Percentiles rank a stretch among this genome's conserved stretches.
phyloP scores from a whole-genome alignment of 1,284 basidiomycete species.

The Heliocybe sulcata region DNA sequence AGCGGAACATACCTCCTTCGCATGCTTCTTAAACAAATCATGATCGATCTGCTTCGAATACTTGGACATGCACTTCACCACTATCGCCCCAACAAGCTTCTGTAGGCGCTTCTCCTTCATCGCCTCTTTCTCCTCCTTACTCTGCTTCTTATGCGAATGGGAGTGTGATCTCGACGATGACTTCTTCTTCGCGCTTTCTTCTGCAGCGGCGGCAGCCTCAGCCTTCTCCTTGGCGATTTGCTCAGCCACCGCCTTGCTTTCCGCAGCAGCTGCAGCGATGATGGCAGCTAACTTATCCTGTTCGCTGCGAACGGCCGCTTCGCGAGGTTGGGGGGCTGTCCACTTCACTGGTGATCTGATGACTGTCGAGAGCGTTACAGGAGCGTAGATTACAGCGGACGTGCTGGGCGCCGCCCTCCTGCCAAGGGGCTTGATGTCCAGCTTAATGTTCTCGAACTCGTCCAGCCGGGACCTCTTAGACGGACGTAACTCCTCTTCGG shows the following conservation, averaged over 20 bases:
- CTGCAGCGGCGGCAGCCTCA: slow-evolving; percentile 21
- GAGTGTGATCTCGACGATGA: slow-evolving; percentile 21
- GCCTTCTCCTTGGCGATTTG: slow-evolving; percentile 35
- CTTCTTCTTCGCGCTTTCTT: slow-evolving; percentile 22
- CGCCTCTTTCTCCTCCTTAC: slow-evolving; percentile 52
- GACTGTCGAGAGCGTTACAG: not conserved
- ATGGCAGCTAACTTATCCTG: slow-evolving; percentile 27
- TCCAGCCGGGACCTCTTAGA: slow-evolving; percentile 23
- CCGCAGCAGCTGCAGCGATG: slow-evolving; percentile 43
- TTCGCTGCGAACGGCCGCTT: too few species aligned
- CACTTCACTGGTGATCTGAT: too few species aligned
- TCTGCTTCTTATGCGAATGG: slow-evolving; percentile 31
- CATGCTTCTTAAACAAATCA: slow-evolving; percentile 91
- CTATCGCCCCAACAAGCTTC: slow-evolving; percentile 83
- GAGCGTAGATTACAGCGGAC: not conserved
- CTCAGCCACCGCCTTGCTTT: slow-evolving; percentile 26
- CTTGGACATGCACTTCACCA: slow-evolving; percentile 90
- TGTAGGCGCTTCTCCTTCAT: slow-evolving; percentile 78
- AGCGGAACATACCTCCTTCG: slow-evolving; percentile 71
- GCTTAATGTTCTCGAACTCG: slow-evolving; percentile 10
- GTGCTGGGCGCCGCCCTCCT: slow-evolving; percentile 3
- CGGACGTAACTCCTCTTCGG: slow-evolving; percentile 21
- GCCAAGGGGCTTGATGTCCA: slow-evolving; percentile 18
- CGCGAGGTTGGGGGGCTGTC: not conserved
- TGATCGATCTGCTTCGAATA: slow-evolving; percentile 76